Conservation (phyloP, 495 filamentous ascomycete species). For the Penicillium cataractarum region DNA sequence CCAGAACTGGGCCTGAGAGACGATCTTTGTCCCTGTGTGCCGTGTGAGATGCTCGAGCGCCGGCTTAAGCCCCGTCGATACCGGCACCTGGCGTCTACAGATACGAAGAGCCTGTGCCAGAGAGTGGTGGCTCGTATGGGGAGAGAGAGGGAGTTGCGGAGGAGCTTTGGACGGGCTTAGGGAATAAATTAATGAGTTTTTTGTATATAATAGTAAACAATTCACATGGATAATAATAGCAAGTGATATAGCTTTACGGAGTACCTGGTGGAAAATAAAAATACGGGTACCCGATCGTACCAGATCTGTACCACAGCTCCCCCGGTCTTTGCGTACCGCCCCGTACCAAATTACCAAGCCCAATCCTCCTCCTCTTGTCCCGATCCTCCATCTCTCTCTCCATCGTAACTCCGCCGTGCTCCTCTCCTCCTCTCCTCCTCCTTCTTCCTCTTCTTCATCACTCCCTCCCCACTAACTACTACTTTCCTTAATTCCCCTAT, state of each 20-base stretch:
- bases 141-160: background rate
- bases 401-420: slow-evolving; percentile 2
- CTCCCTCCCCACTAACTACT: background rate
- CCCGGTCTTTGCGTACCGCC: slow-evolving; percentile 14
- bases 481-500: slow-evolving; percentile 3
- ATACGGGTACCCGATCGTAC: slow-evolving; percentile 3
- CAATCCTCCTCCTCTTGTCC: background rate
- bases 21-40: slow-evolving; percentile 10
- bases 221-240: background rate
- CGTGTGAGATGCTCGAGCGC: slow-evolving; percentile 6
- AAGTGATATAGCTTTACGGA: background rate
- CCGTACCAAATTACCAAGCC: slow-evolving; percentile 8
- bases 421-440: slow-evolving; percentile 8
- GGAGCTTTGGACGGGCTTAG: no score
- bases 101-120: background rate
- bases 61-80: background rate
- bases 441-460: background rate
- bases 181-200: no score
- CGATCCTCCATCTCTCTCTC: background rate
- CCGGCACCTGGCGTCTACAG: background rate
- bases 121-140: background rate
- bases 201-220: no score
- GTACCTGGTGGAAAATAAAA: background rate
- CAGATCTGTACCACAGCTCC: slow-evolving; percentile 5
- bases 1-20: background rate